Conservation (phyloP, 2,329 filamentous ascomycete species). For the Hortaea sp. region DNA sequence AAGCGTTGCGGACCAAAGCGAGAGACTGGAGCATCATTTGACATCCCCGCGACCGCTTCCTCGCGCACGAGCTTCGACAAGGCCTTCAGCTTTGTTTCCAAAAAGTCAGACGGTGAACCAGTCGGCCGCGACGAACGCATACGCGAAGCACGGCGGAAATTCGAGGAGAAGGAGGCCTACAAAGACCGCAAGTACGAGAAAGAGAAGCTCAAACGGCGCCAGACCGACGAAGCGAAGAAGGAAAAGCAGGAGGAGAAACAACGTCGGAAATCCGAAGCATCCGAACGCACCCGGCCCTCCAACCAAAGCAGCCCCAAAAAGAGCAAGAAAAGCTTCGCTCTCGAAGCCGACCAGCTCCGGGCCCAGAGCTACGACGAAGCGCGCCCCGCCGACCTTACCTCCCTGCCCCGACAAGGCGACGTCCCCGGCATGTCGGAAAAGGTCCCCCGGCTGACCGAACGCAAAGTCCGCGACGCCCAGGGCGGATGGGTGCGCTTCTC, state of each 20-base stretch:
- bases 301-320: conserved; percentile 14
- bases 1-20: conserved; percentile 32
- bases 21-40: conserved; percentile 40
- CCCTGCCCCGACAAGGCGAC: conserved; percentile 15
- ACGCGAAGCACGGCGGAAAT: conserved; percentile 46
- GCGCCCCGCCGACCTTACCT: conserved; percentile 13
- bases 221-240: conserved; percentile 35
- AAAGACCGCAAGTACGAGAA: conserved; percentile 46
- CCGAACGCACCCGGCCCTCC: conserved; percentile 1
- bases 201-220: conserved; percentile 37
- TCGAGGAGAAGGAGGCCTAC: conserved; percentile 48
- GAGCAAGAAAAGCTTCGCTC: conserved; percentile 10
- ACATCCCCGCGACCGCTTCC: conserved; percentile 40
- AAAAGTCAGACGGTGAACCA: conserved; percentile 39
- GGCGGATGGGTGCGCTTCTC: conserved; percentile 45
- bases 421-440: conserved; percentile 18
- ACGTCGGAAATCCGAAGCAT: conserved; percentile 31
- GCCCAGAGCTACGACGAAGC: conserved; percentile 18
- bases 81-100: conserved; percentile 39
- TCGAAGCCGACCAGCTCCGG: conserved; percentile 9
- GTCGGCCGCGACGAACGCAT: conserved; percentile 46
- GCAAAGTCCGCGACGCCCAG: conserved; percentile 27
- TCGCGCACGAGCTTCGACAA: conserved; percentile 49
- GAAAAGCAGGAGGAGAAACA: conserved; percentile 34
- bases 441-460: conserved; percentile 23